phyloP scores from a whole-genome alignment of 768 basidiomycete species.

The Rhizopogon vesiculosus region DNA sequence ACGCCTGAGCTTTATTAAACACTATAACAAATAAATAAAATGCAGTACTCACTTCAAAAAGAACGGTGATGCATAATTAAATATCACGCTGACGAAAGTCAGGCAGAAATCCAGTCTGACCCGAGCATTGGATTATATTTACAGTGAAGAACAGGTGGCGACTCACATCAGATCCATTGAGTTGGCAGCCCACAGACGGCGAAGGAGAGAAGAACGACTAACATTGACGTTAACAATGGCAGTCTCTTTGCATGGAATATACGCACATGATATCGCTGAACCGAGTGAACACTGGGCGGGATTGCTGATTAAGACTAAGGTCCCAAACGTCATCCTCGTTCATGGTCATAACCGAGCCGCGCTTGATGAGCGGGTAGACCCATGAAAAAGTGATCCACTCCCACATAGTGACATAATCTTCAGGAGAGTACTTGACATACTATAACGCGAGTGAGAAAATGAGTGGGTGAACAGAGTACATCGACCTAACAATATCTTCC shows the following conservation, averaged over 20 bases:
- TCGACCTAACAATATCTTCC: constrained; percentile 55
- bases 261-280: constrained; percentile 29
- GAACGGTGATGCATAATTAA: constrained; percentile 80
- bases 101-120: constrained; percentile 58
- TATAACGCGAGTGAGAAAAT: constrained; percentile 3
- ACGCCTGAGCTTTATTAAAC: constrained; percentile 26
- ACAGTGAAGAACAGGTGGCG: not conserved
- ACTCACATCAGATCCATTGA: constrained; percentile 38
- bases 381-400: constrained; percentile 72
- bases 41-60: constrained; percentile 61
- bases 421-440: constrained; percentile 38
- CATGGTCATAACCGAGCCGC: constrained; percentile 47
- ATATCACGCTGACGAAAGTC: constrained; percentile 63
- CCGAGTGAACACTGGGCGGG: constrained; percentile 56
- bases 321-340: constrained; percentile 70
- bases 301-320: constrained; percentile 64
- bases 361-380: constrained; percentile 61
- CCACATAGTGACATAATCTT: constrained; percentile 72
- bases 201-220: constrained; percentile 32
- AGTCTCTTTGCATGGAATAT: not conserved
- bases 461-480: not conserved
- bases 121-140: not conserved
- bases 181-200: constrained; percentile 41
- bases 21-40: not conserved
- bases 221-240: not conserved